phyloP scores from a whole-genome alignment of 305 asterid species.

The Fraxinus greggii region DNA sequence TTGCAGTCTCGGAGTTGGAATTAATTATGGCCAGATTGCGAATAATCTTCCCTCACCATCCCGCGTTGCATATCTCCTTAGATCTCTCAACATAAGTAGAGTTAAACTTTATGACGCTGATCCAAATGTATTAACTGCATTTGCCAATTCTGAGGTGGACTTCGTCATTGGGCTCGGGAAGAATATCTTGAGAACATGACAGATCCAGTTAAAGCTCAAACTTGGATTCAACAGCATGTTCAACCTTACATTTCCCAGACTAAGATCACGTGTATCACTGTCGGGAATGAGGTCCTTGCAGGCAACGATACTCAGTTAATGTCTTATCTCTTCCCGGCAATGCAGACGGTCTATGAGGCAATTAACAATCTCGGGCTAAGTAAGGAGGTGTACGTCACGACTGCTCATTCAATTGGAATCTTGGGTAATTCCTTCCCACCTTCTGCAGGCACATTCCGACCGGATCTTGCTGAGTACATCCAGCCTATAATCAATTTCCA shows the following conservation, averaged over 20 bases:
- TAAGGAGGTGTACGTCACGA: conserved; percentile 13
- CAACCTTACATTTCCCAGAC: conserved; percentile 61
- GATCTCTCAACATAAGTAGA: conserved; percentile 60
- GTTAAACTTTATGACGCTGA: conserved; percentile 82
- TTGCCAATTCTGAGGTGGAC: conserved; percentile 62
- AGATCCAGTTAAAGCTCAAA: conserved; percentile 68
- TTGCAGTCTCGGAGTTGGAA: conserved; percentile 39
- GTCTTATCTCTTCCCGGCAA: conserved; percentile 65
- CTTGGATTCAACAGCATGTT: conserved; percentile 67
- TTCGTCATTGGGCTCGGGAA: conserved; percentile 72
- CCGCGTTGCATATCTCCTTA: conserved; percentile 56
- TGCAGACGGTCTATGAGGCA: conserved; percentile 57
- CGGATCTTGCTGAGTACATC: conserved; percentile 14
- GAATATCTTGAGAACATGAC: conserved; percentile 56
- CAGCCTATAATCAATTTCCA: conserved; percentile 12
- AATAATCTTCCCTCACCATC: conserved; percentile 30
- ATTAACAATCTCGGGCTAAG: conserved; percentile 48
- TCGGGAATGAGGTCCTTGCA: conserved; percentile 73
- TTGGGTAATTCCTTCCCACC: conserved; percentile 17
- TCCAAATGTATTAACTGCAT: conserved; percentile 60
- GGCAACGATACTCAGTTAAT: conserved; percentile 51
- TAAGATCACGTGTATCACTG: conserved; percentile 59
- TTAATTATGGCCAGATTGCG: conserved; percentile 21
- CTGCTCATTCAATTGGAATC: conserved; percentile 19
- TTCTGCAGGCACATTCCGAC: conserved; percentile 17